A percentile compares a stretch with the other conserved stretches of the same genome.
Evolutionary conservation across 2,329 filamentous ascomycete species (phyloP).

Genomic region (Immersiporthe knoxdaviesiana): DNA sequence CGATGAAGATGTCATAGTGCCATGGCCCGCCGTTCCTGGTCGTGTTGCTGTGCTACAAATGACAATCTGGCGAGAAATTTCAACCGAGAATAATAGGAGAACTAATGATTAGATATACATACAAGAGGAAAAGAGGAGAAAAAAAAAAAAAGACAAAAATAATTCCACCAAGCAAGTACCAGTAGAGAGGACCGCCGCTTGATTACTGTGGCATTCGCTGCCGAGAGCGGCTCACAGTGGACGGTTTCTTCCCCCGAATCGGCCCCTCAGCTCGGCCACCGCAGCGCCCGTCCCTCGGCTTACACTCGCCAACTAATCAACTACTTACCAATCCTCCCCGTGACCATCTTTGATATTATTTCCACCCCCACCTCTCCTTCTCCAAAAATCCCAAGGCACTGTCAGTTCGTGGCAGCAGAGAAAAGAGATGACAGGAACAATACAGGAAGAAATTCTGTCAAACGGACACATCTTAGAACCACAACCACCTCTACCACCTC

Average conservation of each 20-base stretch:
- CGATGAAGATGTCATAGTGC: background rate
- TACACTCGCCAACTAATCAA: background rate
- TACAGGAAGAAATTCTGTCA: conserved; percentile 8
- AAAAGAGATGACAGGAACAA: conserved; percentile 18
- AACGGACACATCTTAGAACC: conserved; percentile 15
- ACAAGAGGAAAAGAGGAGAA: no score
- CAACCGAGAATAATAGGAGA: no score
- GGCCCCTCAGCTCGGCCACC: background rate
- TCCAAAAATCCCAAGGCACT: background rate
- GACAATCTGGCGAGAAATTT: no score
- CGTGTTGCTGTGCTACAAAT: background rate
- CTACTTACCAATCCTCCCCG: background rate
- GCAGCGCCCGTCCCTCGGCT: background rate
- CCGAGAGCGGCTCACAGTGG: background rate
- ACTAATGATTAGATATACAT: no score
- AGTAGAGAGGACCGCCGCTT: background rate
- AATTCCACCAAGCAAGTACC: background rate
- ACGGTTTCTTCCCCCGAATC: background rate
- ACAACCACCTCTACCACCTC: background rate
- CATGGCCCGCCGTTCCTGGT: background rate
- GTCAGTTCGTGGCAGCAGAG: background rate
- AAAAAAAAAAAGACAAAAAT: background rate
- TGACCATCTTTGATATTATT: background rate
- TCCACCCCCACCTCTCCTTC: background rate
- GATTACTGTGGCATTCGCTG: background rate